Percentiles rank a stretch among this genome's conserved stretches.
phyloP scores from a whole-genome alignment of 495 filamentous ascomycete genomes.

The Xylaria bambusicola region DNA sequence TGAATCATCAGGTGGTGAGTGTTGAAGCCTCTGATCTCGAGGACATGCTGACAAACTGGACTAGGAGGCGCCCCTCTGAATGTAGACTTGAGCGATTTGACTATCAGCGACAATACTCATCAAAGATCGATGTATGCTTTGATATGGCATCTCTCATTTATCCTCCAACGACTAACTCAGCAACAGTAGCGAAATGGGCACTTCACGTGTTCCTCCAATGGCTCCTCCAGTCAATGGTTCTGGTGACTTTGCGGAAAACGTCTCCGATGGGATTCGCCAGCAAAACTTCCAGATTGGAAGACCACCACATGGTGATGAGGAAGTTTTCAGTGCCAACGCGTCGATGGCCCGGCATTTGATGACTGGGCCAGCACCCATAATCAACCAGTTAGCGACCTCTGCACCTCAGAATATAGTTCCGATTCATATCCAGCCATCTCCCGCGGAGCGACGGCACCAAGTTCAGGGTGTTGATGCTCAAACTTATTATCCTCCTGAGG shows the following conservation, averaged over 20 bases:
- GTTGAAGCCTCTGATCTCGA: neutral
- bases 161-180: neutral
- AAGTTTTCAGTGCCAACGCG: conserved; percentile 11
- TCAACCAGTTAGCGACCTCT: neutral
- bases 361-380: conserved; percentile 4
- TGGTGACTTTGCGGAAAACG: neutral
- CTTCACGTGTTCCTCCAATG: neutral
- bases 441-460: conserved; percentile 15
- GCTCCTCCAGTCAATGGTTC: neutral
- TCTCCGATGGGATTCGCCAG: neutral
- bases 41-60: neutral
- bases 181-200: conserved; percentile 12
- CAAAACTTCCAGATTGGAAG: conserved; percentile 19
- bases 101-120: conserved; percentile 6
- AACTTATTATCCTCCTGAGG: conserved; percentile 51
- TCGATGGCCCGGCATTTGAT: neutral
- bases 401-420: conserved; percentile 2
- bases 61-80: conserved; percentile 15
- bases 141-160: neutral
- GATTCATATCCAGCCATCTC: conserved; percentile 9
- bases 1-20: conserved; percentile 17
- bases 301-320: conserved; percentile 9
- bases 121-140: conserved; percentile 10
- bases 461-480: conserved; percentile 56
- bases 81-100: conserved; percentile 2